Percentiles rank a stretch among this genome's conserved stretches.
Conservation (phyloP, 768 basidiomycete genomes). For the Mycena indigotica region DNA sequence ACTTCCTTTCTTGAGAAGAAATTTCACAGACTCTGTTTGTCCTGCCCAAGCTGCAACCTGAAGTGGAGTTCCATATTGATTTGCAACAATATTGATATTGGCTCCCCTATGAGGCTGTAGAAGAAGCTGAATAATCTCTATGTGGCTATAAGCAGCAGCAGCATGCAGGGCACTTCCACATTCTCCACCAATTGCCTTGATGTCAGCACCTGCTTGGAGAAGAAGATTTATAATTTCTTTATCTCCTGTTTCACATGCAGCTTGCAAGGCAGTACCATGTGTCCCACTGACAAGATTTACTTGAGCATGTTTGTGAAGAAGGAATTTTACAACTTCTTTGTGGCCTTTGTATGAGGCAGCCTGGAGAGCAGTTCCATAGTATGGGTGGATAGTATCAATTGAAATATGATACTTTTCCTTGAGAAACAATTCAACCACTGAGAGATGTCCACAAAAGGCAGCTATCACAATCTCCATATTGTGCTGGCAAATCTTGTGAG, state of each 20-base stretch:
- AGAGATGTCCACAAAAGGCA: no score
- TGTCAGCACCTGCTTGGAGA: slow-evolving; percentile 8
- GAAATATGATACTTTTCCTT: no score
- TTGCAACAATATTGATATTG: slow-evolving; percentile 2
- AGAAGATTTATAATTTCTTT: slow-evolving; percentile 7
- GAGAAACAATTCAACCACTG: no score
- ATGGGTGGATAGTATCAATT: no score
- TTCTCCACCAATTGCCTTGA: background rate
- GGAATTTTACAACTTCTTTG: background rate
- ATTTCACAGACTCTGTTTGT: background rate
- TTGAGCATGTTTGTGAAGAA: background rate
- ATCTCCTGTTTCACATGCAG: background rate
- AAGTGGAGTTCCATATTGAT: slow-evolving; percentile 4
- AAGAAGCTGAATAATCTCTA: background rate
- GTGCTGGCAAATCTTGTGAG: no score
- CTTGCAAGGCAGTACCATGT: slow-evolving; percentile 2
- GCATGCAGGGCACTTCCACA: background rate
- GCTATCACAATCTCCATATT: no score
- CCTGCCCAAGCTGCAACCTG: background rate
- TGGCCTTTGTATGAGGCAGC: background rate
- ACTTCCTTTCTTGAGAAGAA: slow-evolving; percentile 1
- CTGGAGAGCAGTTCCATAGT: slow-evolving; percentile 8
- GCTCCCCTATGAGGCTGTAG: slow-evolving; percentile 2
- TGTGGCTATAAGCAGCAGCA: background rate
- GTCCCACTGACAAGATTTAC: background rate